Percentiles rank a stretch among this genome's conserved stretches.
Conservation (phyloP, 768 basidiomycete genomes). For the Leucocoprinus birnbaumii region DNA sequence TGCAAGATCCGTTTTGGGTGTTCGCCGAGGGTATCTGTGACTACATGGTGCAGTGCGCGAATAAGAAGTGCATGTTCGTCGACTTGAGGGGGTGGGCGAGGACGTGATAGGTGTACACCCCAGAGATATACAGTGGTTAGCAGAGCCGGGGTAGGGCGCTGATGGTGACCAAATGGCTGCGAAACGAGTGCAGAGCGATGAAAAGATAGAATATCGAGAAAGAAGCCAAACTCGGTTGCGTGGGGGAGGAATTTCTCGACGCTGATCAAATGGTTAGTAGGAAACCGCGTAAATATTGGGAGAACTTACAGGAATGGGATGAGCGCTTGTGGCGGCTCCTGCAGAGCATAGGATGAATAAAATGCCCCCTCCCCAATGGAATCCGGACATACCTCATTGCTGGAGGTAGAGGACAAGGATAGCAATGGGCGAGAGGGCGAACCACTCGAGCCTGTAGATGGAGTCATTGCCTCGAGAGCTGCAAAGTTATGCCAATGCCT, state of each 20-base stretch:
- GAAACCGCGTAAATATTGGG: not conserved
- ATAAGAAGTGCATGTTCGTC: constrained; percentile 47
- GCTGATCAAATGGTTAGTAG: constrained; percentile 27
- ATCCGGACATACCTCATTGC: constrained; percentile 32
- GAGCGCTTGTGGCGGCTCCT: constrained; percentile 38
- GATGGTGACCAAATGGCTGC: constrained; percentile 43
- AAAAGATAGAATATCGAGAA: constrained; percentile 51
- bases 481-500: constrained; percentile 37
- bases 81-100: constrained; percentile 27
- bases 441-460: constrained; percentile 42
- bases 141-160: constrained; percentile 46
- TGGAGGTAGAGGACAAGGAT: constrained; percentile 31
- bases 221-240: constrained; percentile 61
- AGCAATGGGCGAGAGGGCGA: constrained; percentile 34
- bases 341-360: constrained; percentile 11
- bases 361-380: not conserved
- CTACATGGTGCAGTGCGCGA: constrained; percentile 45
- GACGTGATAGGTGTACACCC: constrained; percentile 44
- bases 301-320: constrained; percentile 34
- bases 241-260: constrained; percentile 58
- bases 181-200: constrained; percentile 44
- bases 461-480: constrained; percentile 33
- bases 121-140: constrained; percentile 49
- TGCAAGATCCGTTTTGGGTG: constrained; percentile 50
- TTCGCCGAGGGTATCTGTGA: constrained; percentile 41